Base-by-base conservation (phyloP, 2,329 filamentous ascomycete genomes). In the Beauveria scarabaeidicola region DNA sequence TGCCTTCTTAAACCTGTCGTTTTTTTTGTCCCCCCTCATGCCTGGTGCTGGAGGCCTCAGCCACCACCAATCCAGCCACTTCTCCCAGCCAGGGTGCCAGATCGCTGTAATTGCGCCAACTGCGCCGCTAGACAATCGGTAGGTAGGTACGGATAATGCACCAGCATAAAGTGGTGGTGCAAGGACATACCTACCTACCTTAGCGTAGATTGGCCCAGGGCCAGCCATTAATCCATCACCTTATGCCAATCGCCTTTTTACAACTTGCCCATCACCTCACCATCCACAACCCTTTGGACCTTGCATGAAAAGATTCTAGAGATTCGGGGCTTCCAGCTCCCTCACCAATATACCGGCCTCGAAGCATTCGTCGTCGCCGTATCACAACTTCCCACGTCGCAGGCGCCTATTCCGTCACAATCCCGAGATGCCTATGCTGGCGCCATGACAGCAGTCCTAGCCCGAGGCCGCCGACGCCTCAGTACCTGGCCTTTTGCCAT, bases 401-500 rank as follows among this genome's bases (percentile, higher is more conserved):
- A 19, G 21, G 29, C 32, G 32, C 19, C 40, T 44, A 17, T 23
- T 15, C 32, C 23, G 15, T 54, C 32, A 15, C 32, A 27, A 51
- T 43, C 32, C 56, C 50, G 57, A 47, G 40, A 59, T 59, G 57
- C 50, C 27, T 8, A 38, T 38, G 21, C 32, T 29, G 41, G 23
- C 50, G 41, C 43, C 27, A 59, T 59, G 73, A 73, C 62, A 66
- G 69, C 61, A 72, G 72, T 58, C 69, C 76, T 67, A 75, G 73
- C 68, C 71, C 74, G 52, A 75, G 80, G 61, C 57, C 57, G 57
- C 19, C 57, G 40, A 40, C 40, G 50, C n/a, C 57, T 59, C 48
- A 59, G 57, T 41, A 53, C 41, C 15, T 51, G 57, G 40, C 81
- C 80, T 7, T 80, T 83, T 60, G 78, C 78, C 63, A 69, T 74